Evolutionary conservation across 768 basidiomycete genomes (phyloP), one percentile per base, ranked within the genome.

Genomic region (Cubamyces lactineus): DNA sequence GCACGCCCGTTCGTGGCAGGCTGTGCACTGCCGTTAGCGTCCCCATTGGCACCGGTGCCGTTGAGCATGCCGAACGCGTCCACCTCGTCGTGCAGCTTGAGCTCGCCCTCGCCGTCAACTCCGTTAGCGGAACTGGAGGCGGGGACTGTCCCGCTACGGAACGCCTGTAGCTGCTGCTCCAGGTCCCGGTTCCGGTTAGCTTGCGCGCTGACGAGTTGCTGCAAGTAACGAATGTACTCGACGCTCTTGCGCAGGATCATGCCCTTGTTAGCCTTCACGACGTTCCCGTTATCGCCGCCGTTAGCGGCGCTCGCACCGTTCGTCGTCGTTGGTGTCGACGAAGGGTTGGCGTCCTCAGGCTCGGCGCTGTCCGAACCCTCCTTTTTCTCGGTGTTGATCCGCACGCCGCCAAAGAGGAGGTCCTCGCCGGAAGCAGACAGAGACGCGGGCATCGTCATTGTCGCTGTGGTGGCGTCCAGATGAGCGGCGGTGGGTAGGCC

Each of bases 231-330:
- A 58, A 81, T 81, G 53, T 81, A 81, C 54, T 81, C 80, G 57
- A 81, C 80, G 46, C 80, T 81, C 78, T 82, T 96, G 67, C 91
- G 74, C 47, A 96, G 75, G 45, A 96, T 94, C 87, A 96, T 92
- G 38, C 94, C 94, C 80, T 96, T 96, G 77, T 96, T 96, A 26
- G 94, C 94, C 71, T 96, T 96, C 55, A 92, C 88, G 30, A 82
- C 80, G 19, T 73, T 74, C 19, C 77, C 78, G 34, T 80, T 79
- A 21, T 73, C 69, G 24, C 41, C 58, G 43, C 69, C 70, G 38
- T 70, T 65, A 15, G 72, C 59, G 2, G 68, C 59, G 28, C 64
- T 68, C 42, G 53, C 60, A 6, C 59, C 66, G 53, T 51, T 57
- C 16, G 59, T 28, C 19, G 62, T 66, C 0, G 68, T 61, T 26